Conservation (phyloP, 768 basidiomycete genomes). For the Boletellus ananas region DNA sequence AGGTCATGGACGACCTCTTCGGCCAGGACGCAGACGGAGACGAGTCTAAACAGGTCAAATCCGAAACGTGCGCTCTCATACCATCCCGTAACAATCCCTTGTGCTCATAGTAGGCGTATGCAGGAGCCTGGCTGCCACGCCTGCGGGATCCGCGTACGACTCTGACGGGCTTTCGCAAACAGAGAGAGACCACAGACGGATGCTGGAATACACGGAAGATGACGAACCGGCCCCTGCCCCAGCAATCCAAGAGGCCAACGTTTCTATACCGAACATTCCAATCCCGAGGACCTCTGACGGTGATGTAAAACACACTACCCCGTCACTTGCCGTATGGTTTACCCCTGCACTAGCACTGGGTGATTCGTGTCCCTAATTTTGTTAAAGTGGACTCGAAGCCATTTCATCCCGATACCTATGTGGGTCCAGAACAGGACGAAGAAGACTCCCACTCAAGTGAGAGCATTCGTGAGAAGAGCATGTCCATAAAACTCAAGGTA, state of each 20-base stretch:
- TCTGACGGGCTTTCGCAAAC: conserved; percentile 65
- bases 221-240: conserved; percentile 58
- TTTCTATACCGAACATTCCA: conserved; percentile 84
- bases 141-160: conserved; percentile 44
- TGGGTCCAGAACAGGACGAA: conserved; percentile 76
- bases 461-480: conserved; percentile 70
- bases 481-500: conserved; percentile 82
- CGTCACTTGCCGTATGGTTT: conserved; percentile 2
- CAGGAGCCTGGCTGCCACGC: conserved; percentile 38
- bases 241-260: conserved; percentile 60
- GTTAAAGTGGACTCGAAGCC: conserved; percentile 87
- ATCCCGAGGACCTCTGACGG: conserved; percentile 77
- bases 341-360: conserved; percentile 59
- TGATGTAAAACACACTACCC: conserved; percentile 50
- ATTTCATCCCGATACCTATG: conserved; percentile 83
- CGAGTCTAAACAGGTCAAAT: conserved; percentile 39
- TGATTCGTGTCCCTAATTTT: conserved; percentile 90
- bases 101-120: conserved; percentile 15
- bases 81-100: conserved; percentile 6
- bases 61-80: conserved; percentile 39
- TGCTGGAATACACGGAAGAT: conserved; percentile 80
- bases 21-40: conserved; percentile 61
- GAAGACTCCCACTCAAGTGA: conserved; percentile 56
- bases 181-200: conserved; percentile 56
- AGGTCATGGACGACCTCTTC: conserved; percentile 76